Base-by-base conservation (phyloP, 179 eudicot genomes). In the Silene vulgaris region DNA sequence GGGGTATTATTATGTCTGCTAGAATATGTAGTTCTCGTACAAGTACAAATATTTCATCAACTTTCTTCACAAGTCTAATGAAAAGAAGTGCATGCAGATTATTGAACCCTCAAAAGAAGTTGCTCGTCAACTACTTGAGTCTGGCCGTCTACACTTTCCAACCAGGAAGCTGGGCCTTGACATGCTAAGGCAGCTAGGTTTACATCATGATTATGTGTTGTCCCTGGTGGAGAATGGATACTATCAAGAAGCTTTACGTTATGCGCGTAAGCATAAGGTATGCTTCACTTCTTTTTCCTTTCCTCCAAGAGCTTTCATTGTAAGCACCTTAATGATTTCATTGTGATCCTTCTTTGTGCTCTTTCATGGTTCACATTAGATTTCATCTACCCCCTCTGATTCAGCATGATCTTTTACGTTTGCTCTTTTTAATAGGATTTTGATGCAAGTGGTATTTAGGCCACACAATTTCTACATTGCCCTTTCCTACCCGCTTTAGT, bases 31-130 rank as follows among this genome's bases (percentile, higher is more conserved):
- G 56, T 29, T 16, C 26, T 29, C 13, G 17, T 9, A 13, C 64
- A 28, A 16, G 52, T 11, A 5, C 21, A 12, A 26, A 23, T 48
- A 29, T 43, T 12, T 66, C 16, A 14, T 17, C 29, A 37, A 16
- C 48, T 35, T 61, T 75, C 45, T 65, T 57, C 19, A 68, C 40
- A 48, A 68, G 65, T 29, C 72, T 37, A 59, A 72, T 63, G 23
- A 60, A 40, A 68, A 26, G 50, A 56, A 40, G 13, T 65, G 57
- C 20, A 40, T 86, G 86, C 88, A 95, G 99, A 89, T 95, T 81
- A 82, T 95, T 68, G 99, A 95, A 86, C 92, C 96, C 69, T 89
- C 99, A 5, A 93, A 89, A 84, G 99, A 95, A 85, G 99, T 89
- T 64, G 99, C 99, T 29, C 48, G 84, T 77, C 96, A 93, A 81